Base-by-base conservation (phyloP, 768 basidiomycete species). In the Pleurotus platypus region DNA sequence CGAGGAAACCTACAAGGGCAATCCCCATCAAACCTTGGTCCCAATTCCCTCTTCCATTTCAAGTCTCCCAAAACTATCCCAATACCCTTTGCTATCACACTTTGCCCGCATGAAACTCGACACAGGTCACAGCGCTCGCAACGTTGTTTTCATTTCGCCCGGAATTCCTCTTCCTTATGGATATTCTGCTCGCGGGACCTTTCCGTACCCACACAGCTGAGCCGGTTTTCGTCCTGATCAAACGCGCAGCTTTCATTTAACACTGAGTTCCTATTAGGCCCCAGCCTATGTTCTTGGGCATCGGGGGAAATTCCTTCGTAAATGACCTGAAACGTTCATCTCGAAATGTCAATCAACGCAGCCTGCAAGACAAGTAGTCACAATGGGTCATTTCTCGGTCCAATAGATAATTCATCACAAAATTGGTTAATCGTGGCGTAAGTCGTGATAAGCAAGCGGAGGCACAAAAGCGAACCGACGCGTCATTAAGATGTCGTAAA, bases 401-500 rank as follows among this genome's bases (percentile, higher is more conserved):
- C 51, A 54, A 35, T 43, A 43, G 51, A 54, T 54, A 54, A 42
- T 42, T 54, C 51, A 54, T 54, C 39, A 54, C 51, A 24, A 42
- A 43, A 43, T 54, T 39, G 42, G 51, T 54, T 39, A 54, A 54
- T 54, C 16, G 51, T 54, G 51, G 51, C 51, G 51, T 54, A 54
- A 54, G 51, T 54, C 39, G 39, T 37, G 39, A 37, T 24, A 40
- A 39, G 42, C 42, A 54, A 40, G 51, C n/a, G 38, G 16, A 20
- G 51, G 39, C 37, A 40, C 37, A 39, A 38, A n/a, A 40, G 51
- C 39, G 39, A 54, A 42, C 38, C 51, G 51, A 54, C 51, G 51
- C 51, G 51, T 54, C 51, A 54, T 54, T 54, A 40, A n/a, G 49
- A 18, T 54, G 51, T 54, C 51, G 51, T 54, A 54, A 54, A 54